phyloP scores from a whole-genome alignment of 768 basidiomycete genomes.

The Dioszegia hungarica region DNA sequence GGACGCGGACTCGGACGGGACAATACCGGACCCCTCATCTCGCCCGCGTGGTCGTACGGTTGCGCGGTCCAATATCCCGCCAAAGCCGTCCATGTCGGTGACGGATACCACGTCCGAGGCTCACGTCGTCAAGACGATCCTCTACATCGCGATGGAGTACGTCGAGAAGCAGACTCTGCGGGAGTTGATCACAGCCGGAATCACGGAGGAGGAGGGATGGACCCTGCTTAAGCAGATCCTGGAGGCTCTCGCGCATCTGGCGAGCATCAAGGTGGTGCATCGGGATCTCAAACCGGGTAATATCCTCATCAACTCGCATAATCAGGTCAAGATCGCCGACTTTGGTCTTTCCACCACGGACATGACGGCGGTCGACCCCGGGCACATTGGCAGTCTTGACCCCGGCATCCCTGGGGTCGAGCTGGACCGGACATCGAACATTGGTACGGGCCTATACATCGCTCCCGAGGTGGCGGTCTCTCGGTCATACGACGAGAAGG shows the following conservation, averaged over 20 bases:
- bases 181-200: conserved; percentile 66
- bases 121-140: conserved; percentile 52
- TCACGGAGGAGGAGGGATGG: conserved; percentile 84
- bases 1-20: conserved; percentile 33
- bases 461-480: conserved; percentile 70
- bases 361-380: not conserved
- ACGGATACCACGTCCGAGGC: conserved; percentile 32
- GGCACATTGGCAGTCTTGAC: not conserved
- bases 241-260: conserved; percentile 86
- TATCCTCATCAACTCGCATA: conserved; percentile 58
- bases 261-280: conserved; percentile 74
- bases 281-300: conserved; percentile 85
- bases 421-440: conserved; percentile 51
- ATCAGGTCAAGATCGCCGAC: conserved; percentile 66
- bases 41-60: not conserved
- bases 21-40: conserved; percentile 8
- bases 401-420: conserved; percentile 30
- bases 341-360: conserved; percentile 61
- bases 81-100: conserved; percentile 21
- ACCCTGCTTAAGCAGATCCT: conserved; percentile 80
- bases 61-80: not conserved
- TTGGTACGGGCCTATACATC: conserved; percentile 86
- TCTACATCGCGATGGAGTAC: conserved; percentile 87
- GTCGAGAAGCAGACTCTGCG: conserved; percentile 66
- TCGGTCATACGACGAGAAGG: conserved; percentile 66